Conservation (phyloP, 2,329 filamentous ascomycete genomes). For the Leptographium flavum region DNA sequence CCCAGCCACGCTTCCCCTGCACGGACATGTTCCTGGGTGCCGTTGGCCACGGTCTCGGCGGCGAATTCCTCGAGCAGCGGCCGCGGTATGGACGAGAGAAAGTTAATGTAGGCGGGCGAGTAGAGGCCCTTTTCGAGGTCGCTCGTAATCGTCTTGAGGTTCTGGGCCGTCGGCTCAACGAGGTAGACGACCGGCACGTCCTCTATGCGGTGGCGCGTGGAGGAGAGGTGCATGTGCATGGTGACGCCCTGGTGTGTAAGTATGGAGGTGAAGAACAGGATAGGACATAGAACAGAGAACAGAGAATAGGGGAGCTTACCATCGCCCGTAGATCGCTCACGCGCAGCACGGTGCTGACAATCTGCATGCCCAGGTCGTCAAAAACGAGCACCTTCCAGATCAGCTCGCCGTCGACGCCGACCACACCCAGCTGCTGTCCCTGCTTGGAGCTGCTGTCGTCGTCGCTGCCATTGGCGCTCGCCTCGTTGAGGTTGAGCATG, state of each 20-base stretch:
- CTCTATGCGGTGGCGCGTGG: conserved; percentile 75
- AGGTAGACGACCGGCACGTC: conserved; percentile 95
- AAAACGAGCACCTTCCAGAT: conserved; percentile 98
- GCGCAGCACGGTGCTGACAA: conserved; percentile 89
- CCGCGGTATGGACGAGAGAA: conserved; percentile 82
- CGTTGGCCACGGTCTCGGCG: conserved; percentile 67
- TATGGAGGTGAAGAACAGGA: background rate
- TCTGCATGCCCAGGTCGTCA: conserved; percentile 77
- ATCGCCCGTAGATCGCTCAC: conserved; percentile 86
- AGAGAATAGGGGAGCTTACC: conserved; percentile 13
- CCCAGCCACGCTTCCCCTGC: too few relatives aligned
- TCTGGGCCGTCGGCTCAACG: conserved; percentile 73
- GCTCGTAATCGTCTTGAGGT: conserved; percentile 67
- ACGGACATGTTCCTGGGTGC: conserved; percentile 52
- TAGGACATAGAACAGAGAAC: background rate
- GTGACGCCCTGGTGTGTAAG: conserved; percentile 51
- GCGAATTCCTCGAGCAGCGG: conserved; percentile 91
- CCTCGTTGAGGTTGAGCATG: conserved; percentile 85
- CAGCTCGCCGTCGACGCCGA: conserved; percentile 77
- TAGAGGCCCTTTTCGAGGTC: conserved; percentile 84
- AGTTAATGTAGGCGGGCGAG: conserved; percentile 90
- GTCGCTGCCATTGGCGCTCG: conserved; percentile 39
- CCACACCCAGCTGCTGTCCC: conserved; percentile 51
- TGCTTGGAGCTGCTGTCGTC: conserved; percentile 51
- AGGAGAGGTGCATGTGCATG: conserved; percentile 81